Evolutionary conservation across 805 yeast species (phyloP).

Genomic region (Candida glaebosa): DNA sequence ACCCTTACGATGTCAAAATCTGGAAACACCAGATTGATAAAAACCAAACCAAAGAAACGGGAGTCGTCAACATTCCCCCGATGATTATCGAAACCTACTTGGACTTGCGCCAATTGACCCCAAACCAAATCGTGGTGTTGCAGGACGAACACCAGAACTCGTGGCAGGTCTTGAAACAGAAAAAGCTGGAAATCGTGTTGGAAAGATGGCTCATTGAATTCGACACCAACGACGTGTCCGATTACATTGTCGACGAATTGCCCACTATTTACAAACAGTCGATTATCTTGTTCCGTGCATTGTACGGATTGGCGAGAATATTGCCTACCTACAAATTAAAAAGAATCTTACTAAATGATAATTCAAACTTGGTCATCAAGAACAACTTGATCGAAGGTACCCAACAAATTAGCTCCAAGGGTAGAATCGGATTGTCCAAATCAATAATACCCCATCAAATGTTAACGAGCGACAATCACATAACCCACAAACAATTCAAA

Average conservation of each 20-base stretch:
- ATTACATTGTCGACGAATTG: conserved; percentile 45
- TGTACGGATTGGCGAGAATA: conserved; percentile 62
- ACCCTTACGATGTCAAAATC: conserved; percentile 44
- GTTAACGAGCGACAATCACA: conserved; percentile 42
- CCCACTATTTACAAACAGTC: conserved; percentile 73
- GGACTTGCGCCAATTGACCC: conserved; percentile 56
- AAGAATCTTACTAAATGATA: conserved; percentile 23
- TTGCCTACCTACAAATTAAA: conserved; percentile 69
- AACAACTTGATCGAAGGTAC: conserved; percentile 73
- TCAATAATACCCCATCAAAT: conserved; percentile 47
- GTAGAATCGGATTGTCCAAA: conserved; percentile 81
- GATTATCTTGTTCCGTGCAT: conserved; percentile 66
- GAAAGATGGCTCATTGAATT: conserved; percentile 93
- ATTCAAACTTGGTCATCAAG: conserved; percentile 41
- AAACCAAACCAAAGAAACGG: conserved; percentile 8
- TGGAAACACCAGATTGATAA: conserved; percentile 55
- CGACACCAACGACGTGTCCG: conserved; percentile 44
- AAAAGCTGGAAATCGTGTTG: conserved; percentile 79
- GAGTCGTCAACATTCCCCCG: conserved; percentile 53
- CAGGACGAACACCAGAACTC: conserved; percentile 50
- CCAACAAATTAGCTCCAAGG: conserved; percentile 73
- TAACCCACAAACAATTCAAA: conserved; percentile 58
- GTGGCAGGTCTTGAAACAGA: conserved; percentile 51
- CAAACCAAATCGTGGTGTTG: conserved; percentile 57
- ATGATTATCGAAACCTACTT: conserved; percentile 80